Conservation (phyloP, 805 yeast species). For the Metschnikowia kofuensis region DNA sequence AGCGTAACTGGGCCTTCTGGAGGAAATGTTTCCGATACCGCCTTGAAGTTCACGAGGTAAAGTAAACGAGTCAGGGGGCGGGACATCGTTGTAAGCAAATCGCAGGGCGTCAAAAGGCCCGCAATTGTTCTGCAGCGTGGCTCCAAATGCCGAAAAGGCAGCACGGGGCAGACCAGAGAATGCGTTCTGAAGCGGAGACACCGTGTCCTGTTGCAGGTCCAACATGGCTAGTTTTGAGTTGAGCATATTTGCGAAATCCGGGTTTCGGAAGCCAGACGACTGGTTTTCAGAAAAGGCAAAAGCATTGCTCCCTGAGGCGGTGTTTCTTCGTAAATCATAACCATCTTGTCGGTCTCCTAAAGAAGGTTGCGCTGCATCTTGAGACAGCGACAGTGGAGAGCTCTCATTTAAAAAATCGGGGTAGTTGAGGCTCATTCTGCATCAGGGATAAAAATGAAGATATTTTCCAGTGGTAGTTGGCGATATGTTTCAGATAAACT, state of each 20-base stretch:
- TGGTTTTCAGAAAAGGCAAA: not conserved
- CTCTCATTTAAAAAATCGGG: constrained; percentile 30
- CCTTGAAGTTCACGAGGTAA: constrained; percentile 63
- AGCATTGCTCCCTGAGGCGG: not conserved
- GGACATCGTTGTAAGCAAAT: not conserved
- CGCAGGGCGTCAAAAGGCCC: not conserved
- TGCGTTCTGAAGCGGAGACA: constrained; percentile 5
- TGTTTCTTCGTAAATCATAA: not conserved
- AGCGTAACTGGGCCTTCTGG: constrained; percentile 73
- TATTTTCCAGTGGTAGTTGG: not conserved
- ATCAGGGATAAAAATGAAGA: not conserved
- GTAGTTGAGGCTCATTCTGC: constrained; percentile 30
- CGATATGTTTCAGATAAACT: not conserved
- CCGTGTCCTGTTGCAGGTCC: constrained; percentile 5
- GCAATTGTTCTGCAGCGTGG: not conserved
- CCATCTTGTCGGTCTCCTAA: not conserved
- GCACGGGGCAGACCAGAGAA: not conserved
- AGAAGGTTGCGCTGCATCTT: not conserved
- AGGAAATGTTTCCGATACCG: constrained; percentile 57
- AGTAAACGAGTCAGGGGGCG: constrained; percentile 33
- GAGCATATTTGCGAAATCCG: constrained; percentile 6
- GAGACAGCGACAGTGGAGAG: not conserved
- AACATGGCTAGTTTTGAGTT: constrained; percentile 9
- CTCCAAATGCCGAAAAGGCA: not conserved
- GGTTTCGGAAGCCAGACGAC: constrained; percentile 1